These are phyloP conservation scores for Cryomyces minteri DNA, from an alignment of 495 filamentous ascomycete species.

Conservation along the genomic window DNA sequence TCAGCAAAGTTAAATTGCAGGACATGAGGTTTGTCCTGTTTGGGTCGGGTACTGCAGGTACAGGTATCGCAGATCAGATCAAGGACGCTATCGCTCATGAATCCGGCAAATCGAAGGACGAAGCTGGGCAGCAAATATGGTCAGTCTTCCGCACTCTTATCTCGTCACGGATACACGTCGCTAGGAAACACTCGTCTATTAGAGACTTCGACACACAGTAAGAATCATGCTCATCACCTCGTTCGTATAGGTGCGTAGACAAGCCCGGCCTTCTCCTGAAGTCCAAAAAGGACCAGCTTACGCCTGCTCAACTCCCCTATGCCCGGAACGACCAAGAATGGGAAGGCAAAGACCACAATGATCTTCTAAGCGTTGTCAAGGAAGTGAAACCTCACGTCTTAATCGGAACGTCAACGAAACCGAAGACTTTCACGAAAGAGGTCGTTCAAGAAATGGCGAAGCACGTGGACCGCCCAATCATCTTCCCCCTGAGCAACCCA, in stretches of 20 bases:
- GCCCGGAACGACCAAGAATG: constrained; percentile 49
- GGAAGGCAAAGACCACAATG: constrained; percentile 30
- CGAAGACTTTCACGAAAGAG: constrained; percentile 60
- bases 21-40: constrained; percentile 59
- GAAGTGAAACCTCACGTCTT: constrained; percentile 64
- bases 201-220: too few species aligned
- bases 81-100: constrained; percentile 58
- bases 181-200: too few species aligned
- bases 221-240: too few species aligned
- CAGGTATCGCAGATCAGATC: constrained; percentile 72
- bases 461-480: constrained; percentile 56
- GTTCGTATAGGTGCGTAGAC: constrained; percentile 50
- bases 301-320: constrained; percentile 44
- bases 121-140: constrained; percentile 74
- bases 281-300: constrained; percentile 39
- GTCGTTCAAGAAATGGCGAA: constrained; percentile 63
- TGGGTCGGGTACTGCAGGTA: constrained; percentile 73
- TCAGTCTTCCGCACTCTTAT: constrained; percentile 13
- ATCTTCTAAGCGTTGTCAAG: constrained; percentile 48
- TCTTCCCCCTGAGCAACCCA: constrained; percentile 77
- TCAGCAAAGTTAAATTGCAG: constrained; percentile 43
- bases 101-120: constrained; percentile 43
- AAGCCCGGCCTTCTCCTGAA: constrained; percentile 61
- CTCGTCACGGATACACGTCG: not conserved
- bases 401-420: constrained; percentile 69